Evolutionary conservation across 495 filamentous ascomycete genomes (phyloP).

Genomic region (Beverwykella pulmonaria): DNA sequence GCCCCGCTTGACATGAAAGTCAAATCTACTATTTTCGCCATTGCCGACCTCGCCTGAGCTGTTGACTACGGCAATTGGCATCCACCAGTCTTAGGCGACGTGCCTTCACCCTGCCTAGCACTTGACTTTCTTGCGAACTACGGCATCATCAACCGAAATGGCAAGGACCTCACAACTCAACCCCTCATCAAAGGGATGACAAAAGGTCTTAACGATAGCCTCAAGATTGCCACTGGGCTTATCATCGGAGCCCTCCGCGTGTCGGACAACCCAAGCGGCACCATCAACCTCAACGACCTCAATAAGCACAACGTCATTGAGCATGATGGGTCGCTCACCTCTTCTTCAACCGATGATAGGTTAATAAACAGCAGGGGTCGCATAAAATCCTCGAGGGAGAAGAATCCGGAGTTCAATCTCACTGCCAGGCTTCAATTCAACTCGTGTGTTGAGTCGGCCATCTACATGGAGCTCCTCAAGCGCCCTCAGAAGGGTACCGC

Average conservation of each 20-base stretch:
- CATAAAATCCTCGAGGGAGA: slow-evolving; percentile 13
- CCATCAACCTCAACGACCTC: slow-evolving; percentile 35
- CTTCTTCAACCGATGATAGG: too few species aligned
- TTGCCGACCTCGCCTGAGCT: background rate
- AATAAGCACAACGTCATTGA: slow-evolving; percentile 41
- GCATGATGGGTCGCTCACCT: slow-evolving; percentile 41
- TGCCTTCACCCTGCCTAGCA: slow-evolving; percentile 39
- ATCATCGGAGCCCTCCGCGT: slow-evolving; percentile 17
- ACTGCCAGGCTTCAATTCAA: slow-evolving; percentile 25
- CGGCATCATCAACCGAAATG: slow-evolving; percentile 36
- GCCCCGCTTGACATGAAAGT: background rate
- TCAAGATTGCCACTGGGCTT: slow-evolving; percentile 28
- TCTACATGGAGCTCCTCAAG: slow-evolving; percentile 33
- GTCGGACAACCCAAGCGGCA: slow-evolving; percentile 23
- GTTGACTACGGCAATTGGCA: slow-evolving; percentile 10
- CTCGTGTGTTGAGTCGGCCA: slow-evolving; percentile 36
- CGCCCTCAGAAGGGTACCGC: slow-evolving; percentile 23
- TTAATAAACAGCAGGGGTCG: background rate
- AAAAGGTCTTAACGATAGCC: slow-evolving; percentile 32
- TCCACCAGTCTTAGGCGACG: slow-evolving; percentile 19
- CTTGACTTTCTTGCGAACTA: slow-evolving; percentile 44
- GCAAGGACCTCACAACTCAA: slow-evolving; percentile 31
- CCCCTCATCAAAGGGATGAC: slow-evolving; percentile 25
- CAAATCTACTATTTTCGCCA: background rate
- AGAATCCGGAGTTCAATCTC: slow-evolving; percentile 33